Percentiles rank a stretch among this genome's conserved stretches.
Evolutionary conservation across 169 alveolate species (phyloP).

Genomic region (Perkinsus chesapeaki): DNA sequence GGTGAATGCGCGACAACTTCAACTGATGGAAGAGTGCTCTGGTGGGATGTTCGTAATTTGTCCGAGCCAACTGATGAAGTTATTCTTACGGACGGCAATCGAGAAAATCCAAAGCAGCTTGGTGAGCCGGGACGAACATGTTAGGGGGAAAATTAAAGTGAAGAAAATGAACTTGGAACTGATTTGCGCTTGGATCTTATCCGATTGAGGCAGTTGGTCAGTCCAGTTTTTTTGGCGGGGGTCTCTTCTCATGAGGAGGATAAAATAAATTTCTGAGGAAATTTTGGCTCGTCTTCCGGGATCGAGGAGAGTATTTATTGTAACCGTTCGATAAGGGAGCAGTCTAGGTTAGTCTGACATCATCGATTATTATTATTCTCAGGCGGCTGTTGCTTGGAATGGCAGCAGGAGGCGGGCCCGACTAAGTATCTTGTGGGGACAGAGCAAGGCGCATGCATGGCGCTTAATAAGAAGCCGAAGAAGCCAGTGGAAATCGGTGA

Average conservation of each 20-base stretch:
- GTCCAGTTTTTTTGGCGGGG: too few relatives aligned
- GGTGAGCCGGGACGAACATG: neutral
- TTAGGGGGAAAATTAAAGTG: too few relatives aligned
- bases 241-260: too few relatives aligned
- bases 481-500: conserved; percentile 63
- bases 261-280: too few relatives aligned
- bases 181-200: too few relatives aligned
- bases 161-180: too few relatives aligned
- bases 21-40: conserved; percentile 78
- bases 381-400: conserved; percentile 49
- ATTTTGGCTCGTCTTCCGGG: too few relatives aligned
- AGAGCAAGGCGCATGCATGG: conserved; percentile 77
- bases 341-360: too few relatives aligned
- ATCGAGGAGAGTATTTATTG: too few relatives aligned
- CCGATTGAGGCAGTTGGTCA: too few relatives aligned
- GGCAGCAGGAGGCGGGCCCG: conserved; percentile 84
- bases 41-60: conserved; percentile 83
- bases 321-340: too few relatives aligned
- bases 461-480: conserved; percentile 81
- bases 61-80: conserved; percentile 59
- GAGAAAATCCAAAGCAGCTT: neutral
- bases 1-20: conserved; percentile 74
- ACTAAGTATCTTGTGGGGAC: conserved; percentile 81
- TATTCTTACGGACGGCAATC: conserved; percentile 38
- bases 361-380: too few relatives aligned